A percentile compares a stretch with the other conserved stretches of the same genome.
Evolutionary conservation across 1,284 basidiomycete species (phyloP).

Genomic region (Ustilago hordei): DNA sequence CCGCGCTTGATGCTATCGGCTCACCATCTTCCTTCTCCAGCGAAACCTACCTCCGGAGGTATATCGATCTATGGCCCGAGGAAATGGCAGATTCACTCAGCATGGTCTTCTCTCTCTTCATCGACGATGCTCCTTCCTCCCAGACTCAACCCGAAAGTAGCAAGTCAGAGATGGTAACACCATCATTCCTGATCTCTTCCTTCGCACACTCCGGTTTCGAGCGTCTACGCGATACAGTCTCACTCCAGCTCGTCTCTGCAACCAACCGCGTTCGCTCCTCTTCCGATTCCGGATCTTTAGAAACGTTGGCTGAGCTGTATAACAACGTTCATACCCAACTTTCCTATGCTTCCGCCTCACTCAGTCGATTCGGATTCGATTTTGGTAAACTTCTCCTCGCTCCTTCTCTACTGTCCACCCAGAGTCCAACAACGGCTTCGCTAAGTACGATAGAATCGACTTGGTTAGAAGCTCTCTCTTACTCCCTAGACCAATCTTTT

Average conservation of each 20-base stretch:
- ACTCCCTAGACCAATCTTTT: conserved; percentile 17
- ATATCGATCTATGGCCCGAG: conserved; percentile 91
- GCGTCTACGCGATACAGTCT: conserved; percentile 21
- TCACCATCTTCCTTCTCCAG: conserved; percentile 31
- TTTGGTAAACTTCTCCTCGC: conserved; percentile 39
- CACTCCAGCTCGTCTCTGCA: conserved; percentile 18
- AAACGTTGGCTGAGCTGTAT: conserved; percentile 29
- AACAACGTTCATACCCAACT: conserved; percentile 45
- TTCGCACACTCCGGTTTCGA: conserved; percentile 33
- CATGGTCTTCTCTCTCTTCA: conserved; percentile 89
- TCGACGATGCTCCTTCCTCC: conserved; percentile 73
- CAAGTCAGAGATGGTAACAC: conserved; percentile 16
- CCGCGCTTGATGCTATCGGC: conserved; percentile 69
- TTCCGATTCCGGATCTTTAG: conserved; percentile 14
- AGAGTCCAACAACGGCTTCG: neutral
- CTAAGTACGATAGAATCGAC: conserved; percentile 24
- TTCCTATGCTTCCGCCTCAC: conserved; percentile 36
- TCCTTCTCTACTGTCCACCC: neutral
- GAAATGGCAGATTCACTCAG: conserved; percentile 89
- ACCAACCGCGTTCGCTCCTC: neutral
- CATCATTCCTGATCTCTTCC: conserved; percentile 39
- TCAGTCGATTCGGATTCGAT: conserved; percentile 47
- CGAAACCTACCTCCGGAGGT: conserved; percentile 71
- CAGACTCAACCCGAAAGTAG: too few species aligned
- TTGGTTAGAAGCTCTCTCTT: conserved; percentile 26